phyloP scores from a whole-genome alignment of 1,284 basidiomycete genomes.

The Caloboletus firmus region DNA sequence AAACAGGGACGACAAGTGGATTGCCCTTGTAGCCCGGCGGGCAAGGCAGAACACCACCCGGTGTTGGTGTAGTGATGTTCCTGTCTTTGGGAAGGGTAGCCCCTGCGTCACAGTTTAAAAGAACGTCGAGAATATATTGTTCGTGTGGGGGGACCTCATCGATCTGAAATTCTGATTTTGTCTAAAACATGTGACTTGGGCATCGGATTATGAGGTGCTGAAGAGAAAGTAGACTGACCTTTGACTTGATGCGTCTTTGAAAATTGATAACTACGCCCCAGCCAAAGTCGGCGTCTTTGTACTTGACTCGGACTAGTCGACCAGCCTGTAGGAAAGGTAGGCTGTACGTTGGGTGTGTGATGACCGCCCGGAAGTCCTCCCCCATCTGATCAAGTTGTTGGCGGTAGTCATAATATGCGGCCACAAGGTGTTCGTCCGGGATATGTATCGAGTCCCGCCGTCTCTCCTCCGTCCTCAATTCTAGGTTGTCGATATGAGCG shows the following conservation, averaged over 20 bases:
- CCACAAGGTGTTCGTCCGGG: slow-evolving; percentile 80
- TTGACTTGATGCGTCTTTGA: slow-evolving; percentile 78
- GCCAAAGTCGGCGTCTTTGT: slow-evolving; percentile 89
- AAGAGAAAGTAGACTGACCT: slow-evolving; percentile 45
- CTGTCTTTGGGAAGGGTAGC: slow-evolving; percentile 65
- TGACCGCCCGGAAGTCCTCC: slow-evolving; percentile 85
- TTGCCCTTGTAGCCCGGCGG: slow-evolving; percentile 69
- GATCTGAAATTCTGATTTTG: slow-evolving; percentile 34
- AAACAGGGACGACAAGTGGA: slow-evolving; percentile 86
- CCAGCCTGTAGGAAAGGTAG: slow-evolving; percentile 94
- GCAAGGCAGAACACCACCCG: slow-evolving; percentile 76
- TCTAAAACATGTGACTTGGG: slow-evolving; percentile 12
- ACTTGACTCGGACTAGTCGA: slow-evolving; percentile 85
- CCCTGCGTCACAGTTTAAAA: slow-evolving; percentile 78
- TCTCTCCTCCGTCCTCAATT: slow-evolving; percentile 76
- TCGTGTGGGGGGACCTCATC: slow-evolving; percentile 82
- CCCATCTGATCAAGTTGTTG: slow-evolving; percentile 90
- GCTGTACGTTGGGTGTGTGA: slow-evolving; percentile 93
- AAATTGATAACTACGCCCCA: slow-evolving; percentile 96
- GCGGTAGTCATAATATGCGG: slow-evolving; percentile 89
- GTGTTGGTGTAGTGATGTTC: slow-evolving; percentile 53
- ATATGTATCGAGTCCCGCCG: slow-evolving; percentile 68
- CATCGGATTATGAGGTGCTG: neutral
- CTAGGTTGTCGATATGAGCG: slow-evolving; percentile 39
- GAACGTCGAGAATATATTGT: slow-evolving; percentile 93